Percentiles rank a stretch among this genome's conserved stretches.
These are phyloP conservation scores for Nakaseomyces sp. DNA, from an alignment of 1,139 yeast species.

Conservation along the genomic window DNA sequence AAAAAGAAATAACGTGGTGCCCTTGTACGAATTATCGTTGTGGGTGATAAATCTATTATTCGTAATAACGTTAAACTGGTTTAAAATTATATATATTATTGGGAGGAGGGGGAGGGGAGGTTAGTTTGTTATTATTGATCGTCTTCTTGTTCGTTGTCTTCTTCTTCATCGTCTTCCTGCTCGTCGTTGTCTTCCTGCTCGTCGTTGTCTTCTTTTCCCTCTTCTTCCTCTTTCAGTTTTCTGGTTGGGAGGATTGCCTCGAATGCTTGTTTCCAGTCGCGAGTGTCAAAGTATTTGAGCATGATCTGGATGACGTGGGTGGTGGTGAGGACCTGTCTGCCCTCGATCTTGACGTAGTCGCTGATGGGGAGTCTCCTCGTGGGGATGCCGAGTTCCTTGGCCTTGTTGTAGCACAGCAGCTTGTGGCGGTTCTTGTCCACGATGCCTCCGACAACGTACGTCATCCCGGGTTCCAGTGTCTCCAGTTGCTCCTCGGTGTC, in stretches of 20 bases:
- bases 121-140: no score
- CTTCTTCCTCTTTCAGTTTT: no score
- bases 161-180: no score
- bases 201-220: neutral
- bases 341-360: slow-evolving; percentile 71
- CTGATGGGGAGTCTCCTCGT: slow-evolving; percentile 84
- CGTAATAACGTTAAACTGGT: no score
- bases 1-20: no score
- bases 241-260: slow-evolving; percentile 77
- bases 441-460: slow-evolving; percentile 89
- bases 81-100: no score
- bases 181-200: no score
- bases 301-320: slow-evolving; percentile 87
- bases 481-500: slow-evolving; percentile 68
- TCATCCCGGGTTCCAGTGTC: slow-evolving; percentile 53
- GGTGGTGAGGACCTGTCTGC: slow-evolving; percentile 84
- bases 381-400: slow-evolving; percentile 56
- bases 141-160: no score
- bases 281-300: slow-evolving; percentile 67
- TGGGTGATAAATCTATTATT: no score
- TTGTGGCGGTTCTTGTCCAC: slow-evolving; percentile 94
- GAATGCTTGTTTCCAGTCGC: slow-evolving; percentile 82
- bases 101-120: no score
- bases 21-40: no score
- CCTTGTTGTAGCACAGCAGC: slow-evolving; percentile 71